Evolutionary conservation across 1,284 basidiomycete genomes (phyloP), one percentile per base, ranked within the genome.

Genomic region (Ceratobasidium sp.): DNA sequence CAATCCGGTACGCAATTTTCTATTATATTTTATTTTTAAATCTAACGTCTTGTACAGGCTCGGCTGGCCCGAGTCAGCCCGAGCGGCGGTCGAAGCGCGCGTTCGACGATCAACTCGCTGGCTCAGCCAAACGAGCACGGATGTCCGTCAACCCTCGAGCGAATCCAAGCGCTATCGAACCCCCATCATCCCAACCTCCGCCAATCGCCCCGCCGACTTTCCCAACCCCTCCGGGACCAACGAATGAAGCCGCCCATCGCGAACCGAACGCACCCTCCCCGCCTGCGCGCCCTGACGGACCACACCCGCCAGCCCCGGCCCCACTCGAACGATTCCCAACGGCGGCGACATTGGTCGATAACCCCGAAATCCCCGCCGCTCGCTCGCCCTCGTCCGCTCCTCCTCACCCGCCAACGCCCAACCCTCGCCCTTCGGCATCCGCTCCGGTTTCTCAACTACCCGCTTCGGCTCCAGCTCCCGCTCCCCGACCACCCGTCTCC

Each of bases 41-140:
- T 45, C 42, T 45, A 45, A 45, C 42, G 42, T 45, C 42, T 45
- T 45, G 42, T 10, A 45, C 54, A 56, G 54, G 28, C 54, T 35
- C 54, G 54, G n/a, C 54, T 56, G 54, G 13, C 54, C 10, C 10
- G 13, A 31, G 13, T 35, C 13, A 56, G 26, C 54, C 54, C n/a
- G 54, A 56, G 54, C 54, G 54, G 26, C 54, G 54, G 26, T 11
- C 54, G n/a, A 56, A 56, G 54, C n/a, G 54, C 15, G 54, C 54
- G 10, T n/a, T 56, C 15, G 54, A 11, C n/a, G 54, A 56, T 11
- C 54, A 11, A n/a, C 28, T 28, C 23, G 54, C n/a, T 13, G 31
- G 8, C n/a, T 11, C 54, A 20, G 7, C 54, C 13, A 56, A 56
- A 35, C 26, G 54, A 8, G 31, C 26, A 6, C 54, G 54, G 15